Conservation (phyloP, 1,284 basidiomycete genomes). For the Spongiforma sp. region DNA sequence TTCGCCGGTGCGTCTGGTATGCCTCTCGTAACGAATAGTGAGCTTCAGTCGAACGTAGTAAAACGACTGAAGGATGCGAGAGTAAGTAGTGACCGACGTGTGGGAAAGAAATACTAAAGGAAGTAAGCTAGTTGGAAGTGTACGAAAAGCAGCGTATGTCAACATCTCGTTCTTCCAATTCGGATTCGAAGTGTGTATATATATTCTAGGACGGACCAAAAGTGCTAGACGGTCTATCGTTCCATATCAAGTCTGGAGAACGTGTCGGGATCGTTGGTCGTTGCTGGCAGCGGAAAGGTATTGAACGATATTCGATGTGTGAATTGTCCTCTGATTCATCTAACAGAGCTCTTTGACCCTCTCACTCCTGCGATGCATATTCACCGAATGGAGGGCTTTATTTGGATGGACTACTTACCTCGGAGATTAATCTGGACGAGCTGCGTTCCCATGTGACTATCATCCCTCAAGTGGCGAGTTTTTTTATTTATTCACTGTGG, state of each 20-base stretch:
- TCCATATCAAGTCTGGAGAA: slow-evolving; percentile 3
- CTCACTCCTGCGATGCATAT: slow-evolving; percentile 58
- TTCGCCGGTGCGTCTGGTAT: neutral
- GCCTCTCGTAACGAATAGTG: too few species aligned
- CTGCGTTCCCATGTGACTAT: slow-evolving; percentile 8
- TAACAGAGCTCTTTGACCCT: slow-evolving; percentile 54
- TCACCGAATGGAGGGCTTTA: slow-evolving; percentile 60
- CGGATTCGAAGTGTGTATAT: too few species aligned
- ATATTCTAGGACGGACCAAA: slow-evolving; percentile 1
- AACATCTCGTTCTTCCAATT: too few species aligned
- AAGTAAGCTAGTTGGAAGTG: too few species aligned
- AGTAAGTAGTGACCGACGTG: too few species aligned
- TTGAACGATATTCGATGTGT: neutral
- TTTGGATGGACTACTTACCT: slow-evolving; percentile 54
- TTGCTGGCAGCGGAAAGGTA: slow-evolving; percentile 7
- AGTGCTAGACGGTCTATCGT: slow-evolving; percentile 1
- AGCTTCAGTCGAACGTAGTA: too few species aligned
- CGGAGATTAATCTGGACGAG: slow-evolving; percentile 18
- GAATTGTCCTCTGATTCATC: neutral
- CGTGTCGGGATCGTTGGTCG: slow-evolving; percentile 4
- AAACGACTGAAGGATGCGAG: too few species aligned
- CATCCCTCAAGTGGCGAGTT: slow-evolving; percentile 1
- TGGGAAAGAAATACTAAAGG: too few species aligned
- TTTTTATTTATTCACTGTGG: neutral
- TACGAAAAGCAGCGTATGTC: too few species aligned